These are phyloP conservation scores for Claviceps monticola DNA, from an alignment of 2,329 filamentous ascomycete genomes.

Conservation along the genomic window DNA sequence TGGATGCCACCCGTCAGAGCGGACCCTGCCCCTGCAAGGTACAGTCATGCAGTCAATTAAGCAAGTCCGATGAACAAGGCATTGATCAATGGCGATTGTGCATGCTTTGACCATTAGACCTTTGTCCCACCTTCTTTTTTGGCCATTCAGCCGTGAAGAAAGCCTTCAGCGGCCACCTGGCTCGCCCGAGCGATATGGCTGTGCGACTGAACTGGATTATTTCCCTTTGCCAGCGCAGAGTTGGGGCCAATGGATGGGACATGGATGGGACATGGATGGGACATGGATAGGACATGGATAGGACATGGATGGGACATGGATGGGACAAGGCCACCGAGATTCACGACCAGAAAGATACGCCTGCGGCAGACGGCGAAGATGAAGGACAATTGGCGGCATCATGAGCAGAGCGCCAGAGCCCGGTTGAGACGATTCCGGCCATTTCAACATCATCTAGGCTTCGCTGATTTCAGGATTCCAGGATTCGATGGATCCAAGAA, in stretches of 20 bases:
- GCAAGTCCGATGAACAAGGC: neutral
- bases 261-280: neutral
- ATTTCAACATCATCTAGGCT: no score
- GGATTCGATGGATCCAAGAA: no score
- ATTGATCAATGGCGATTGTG: neutral
- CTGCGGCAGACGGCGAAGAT: neutral
- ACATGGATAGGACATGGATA: neutral
- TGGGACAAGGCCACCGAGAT: neutral
- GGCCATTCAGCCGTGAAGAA: neutral
- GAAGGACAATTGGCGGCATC: neutral
- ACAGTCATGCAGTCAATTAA: slow-evolving; percentile 1
- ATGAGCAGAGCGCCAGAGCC: no score
- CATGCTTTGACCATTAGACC: neutral
- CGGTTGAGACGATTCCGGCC: no score
- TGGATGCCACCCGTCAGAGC: neutral
- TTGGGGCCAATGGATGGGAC: slow-evolving; percentile 1
- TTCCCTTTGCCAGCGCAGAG: slow-evolving; percentile 2
- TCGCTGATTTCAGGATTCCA: no score
- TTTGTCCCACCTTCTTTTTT: neutral
- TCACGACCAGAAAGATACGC: neutral
- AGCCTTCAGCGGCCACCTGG: neutral
- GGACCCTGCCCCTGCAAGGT: neutral
- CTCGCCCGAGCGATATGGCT: neutral
- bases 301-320: neutral
- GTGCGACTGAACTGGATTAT: neutral